These are phyloP conservation scores for Pichia ethanolica DNA, from an alignment of 805 yeast genomes.

Conservation along the genomic window DNA sequence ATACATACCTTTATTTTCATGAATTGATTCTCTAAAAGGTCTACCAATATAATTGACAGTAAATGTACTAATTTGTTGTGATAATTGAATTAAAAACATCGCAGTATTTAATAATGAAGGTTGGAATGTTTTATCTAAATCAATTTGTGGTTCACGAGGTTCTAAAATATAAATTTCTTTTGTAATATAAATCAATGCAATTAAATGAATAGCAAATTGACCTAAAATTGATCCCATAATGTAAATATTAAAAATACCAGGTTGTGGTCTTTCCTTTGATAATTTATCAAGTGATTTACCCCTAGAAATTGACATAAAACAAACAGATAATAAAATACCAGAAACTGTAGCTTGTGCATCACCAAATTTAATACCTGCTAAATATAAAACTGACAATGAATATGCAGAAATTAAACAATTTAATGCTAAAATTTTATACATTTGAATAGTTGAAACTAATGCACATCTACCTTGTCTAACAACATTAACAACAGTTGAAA, in stretches of 20 bases:
- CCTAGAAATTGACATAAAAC: slow-evolving; percentile 91
- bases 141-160: slow-evolving; percentile 87
- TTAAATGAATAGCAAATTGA: slow-evolving; percentile 90
- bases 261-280: slow-evolving; percentile 92
- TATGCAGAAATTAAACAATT: slow-evolving; percentile 96
- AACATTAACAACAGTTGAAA: slow-evolving; percentile 85
- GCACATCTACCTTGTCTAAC: slow-evolving; percentile 98
- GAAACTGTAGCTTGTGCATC: slow-evolving; percentile 97
- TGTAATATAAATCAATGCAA: slow-evolving; percentile 75
- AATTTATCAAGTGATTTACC: slow-evolving; percentile 86
- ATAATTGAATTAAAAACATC: slow-evolving; percentile 86
- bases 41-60: slow-evolving; percentile 97
- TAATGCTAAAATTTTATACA: slow-evolving; percentile 96
- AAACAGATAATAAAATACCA: slow-evolving; percentile 85
- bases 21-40: slow-evolving; percentile 88
- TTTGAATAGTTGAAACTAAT: slow-evolving; percentile 92
- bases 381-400: slow-evolving; percentile 84
- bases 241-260: slow-evolving; percentile 89
- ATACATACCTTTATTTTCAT: slow-evolving; percentile 93
- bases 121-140: slow-evolving; percentile 76
- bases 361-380: slow-evolving; percentile 97
- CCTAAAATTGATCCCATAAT: slow-evolving; percentile 97
- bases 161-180: slow-evolving; percentile 77
- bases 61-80: slow-evolving; percentile 95
- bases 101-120: slow-evolving; percentile 95